These are phyloP conservation scores for Boeremia lycopersici DNA, from an alignment of 2,329 filamentous ascomycete species.

Conservation along the genomic window DNA sequence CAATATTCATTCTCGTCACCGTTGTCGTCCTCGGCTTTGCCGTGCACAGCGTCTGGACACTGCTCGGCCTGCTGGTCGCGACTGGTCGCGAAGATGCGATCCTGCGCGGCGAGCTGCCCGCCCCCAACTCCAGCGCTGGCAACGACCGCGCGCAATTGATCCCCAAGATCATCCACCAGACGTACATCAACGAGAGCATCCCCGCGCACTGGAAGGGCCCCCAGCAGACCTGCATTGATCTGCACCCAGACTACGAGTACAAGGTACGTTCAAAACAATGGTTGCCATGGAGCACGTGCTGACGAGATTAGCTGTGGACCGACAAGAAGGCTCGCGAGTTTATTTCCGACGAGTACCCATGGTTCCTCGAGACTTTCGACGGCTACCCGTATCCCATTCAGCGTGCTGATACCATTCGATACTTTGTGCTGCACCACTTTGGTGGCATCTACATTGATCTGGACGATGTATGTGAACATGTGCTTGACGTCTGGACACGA, in stretches of 20 bases:
- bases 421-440: slow-evolving; percentile 77
- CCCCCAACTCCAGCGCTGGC: slow-evolving; percentile 65
- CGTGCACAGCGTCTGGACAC: slow-evolving; percentile 71
- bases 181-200: slow-evolving; percentile 73
- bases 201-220: slow-evolving; percentile 69
- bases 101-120: slow-evolving; percentile 67
- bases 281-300: slow-evolving; percentile 4
- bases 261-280: slow-evolving; percentile 55
- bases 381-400: slow-evolving; percentile 77
- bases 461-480: slow-evolving; percentile 62
- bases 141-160: slow-evolving; percentile 66
- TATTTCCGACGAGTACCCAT: slow-evolving; percentile 72
- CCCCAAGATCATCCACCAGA: slow-evolving; percentile 79
- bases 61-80: slow-evolving; percentile 72
- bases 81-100: slow-evolving; percentile 72
- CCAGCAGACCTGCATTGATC: slow-evolving; percentile 68
- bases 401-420: slow-evolving; percentile 77
- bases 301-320: slow-evolving; percentile 70
- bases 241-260: slow-evolving; percentile 76
- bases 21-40: slow-evolving; percentile 67
- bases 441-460: slow-evolving; percentile 83
- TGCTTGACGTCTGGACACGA: background rate
- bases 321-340: slow-evolving; percentile 72
- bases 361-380: slow-evolving; percentile 78
- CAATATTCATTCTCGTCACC: slow-evolving; percentile 70